phyloP scores from a whole-genome alignment of 2,329 filamentous ascomycete genomes.

The Pseudonectria foliicola region DNA sequence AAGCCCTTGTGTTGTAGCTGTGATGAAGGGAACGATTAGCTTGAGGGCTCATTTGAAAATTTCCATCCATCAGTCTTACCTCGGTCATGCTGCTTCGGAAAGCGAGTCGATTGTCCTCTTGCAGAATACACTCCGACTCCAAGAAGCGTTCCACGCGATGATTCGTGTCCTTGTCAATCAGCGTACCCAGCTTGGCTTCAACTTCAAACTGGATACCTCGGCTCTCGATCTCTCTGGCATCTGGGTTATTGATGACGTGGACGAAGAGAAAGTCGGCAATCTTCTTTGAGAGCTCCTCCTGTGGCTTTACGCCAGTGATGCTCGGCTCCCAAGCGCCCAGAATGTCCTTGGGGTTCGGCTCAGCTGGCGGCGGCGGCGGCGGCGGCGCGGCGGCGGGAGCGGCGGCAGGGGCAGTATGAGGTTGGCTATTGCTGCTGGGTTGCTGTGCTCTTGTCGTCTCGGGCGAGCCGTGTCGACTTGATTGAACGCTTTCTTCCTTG shows the following conservation, averaged over 20 bases:
- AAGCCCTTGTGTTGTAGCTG: constrained; percentile 73
- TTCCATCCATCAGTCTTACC: constrained; percentile 51
- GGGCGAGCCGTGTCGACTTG: constrained; percentile 41
- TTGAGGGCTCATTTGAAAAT: no score
- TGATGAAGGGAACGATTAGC: constrained; percentile 10
- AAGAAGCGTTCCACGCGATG: constrained; percentile 62
- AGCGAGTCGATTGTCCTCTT: constrained; percentile 50
- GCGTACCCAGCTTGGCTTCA: constrained; percentile 83
- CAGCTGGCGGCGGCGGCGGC: constrained; percentile 5
- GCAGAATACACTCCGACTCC: constrained; percentile 62
- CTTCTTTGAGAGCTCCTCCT: constrained; percentile 65
- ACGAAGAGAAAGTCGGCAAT: constrained; percentile 78
- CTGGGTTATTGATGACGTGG: constrained; percentile 60
- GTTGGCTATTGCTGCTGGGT: constrained; percentile 13
- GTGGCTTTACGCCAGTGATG: constrained; percentile 62
- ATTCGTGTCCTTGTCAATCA: constrained; percentile 67
- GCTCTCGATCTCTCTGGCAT: constrained; percentile 55
- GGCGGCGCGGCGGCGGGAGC: no score
- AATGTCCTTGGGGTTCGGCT: constrained; percentile 27
- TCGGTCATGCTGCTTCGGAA: constrained; percentile 91
- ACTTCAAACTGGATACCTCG: constrained; percentile 77
- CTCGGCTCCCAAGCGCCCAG: constrained; percentile 58
- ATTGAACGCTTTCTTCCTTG: constrained; percentile 23
- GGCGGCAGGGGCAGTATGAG: constrained; percentile 12
- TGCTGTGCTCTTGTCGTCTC: constrained; percentile 32